These are phyloP conservation scores for Penicillium sumatraense DNA, from an alignment of 2,329 filamentous ascomycete species.

Conservation along the genomic window DNA sequence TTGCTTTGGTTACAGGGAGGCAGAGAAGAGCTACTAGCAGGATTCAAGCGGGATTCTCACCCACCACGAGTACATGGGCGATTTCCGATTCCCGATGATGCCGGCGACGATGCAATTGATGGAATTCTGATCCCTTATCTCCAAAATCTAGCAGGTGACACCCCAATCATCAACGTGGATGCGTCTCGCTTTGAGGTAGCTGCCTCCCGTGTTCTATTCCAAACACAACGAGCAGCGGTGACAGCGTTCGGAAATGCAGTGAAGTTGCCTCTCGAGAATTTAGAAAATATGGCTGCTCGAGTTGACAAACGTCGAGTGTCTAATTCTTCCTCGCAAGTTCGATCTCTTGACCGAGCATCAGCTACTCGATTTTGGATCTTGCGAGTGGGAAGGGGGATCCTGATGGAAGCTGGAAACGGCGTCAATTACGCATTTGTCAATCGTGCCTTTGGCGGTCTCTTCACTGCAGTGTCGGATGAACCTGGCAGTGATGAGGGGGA, in stretches of 20 bases:
- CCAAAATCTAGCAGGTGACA: conserved; percentile 55
- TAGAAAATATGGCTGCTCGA: conserved; percentile 46
- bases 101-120: conserved; percentile 59
- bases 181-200: conserved; percentile 63
- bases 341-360: conserved; percentile 38
- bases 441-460: conserved; percentile 65
- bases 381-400: conserved; percentile 62
- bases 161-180: conserved; percentile 60
- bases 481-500: conserved; percentile 39
- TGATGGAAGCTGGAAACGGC: conserved; percentile 61
- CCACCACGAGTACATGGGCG: conserved; percentile 48
- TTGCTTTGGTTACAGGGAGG: conserved; percentile 67
- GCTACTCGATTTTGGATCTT: conserved; percentile 61
- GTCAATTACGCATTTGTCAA: conserved; percentile 64
- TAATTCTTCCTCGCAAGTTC: conserved; percentile 27
- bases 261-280: conserved; percentile 56
- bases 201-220: conserved; percentile 56
- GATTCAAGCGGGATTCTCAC: conserved; percentile 56
- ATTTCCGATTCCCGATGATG: conserved; percentile 58
- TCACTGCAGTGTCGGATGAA: conserved; percentile 44
- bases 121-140: conserved; percentile 64
- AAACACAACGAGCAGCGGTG: conserved; percentile 60
- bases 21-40: conserved; percentile 57
- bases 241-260: conserved; percentile 60
- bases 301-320: conserved; percentile 25